Evolutionary conservation across 2,329 filamentous ascomycete species (phyloP).

Genomic region (Phyllosticta ampelicida): DNA sequence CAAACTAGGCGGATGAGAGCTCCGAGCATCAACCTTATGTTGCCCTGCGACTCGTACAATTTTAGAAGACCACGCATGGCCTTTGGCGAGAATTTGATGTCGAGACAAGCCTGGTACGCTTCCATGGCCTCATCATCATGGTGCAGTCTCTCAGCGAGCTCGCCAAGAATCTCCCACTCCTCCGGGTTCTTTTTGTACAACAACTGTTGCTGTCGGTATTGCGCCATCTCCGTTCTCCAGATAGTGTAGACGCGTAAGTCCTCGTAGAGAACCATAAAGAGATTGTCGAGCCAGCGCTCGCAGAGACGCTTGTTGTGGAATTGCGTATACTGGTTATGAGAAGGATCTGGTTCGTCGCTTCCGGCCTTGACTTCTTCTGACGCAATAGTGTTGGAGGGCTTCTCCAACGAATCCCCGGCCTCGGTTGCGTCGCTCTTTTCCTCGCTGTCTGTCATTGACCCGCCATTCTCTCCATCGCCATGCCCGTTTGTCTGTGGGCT

Average conservation of each 20-base stretch:
- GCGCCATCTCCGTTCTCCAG: constrained; percentile 96
- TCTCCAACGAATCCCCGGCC: constrained; percentile 49
- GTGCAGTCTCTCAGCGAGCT: constrained; percentile 83
- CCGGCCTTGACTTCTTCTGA: constrained; percentile 68
- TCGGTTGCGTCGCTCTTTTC: constrained; percentile 18
- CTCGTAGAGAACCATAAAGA: constrained; percentile 99
- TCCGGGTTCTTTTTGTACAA: constrained; percentile 95
- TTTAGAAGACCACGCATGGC: constrained; percentile 77
- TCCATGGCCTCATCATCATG: constrained; percentile 86
- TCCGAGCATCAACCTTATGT: constrained; percentile 69
- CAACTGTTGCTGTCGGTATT: constrained; percentile 85
- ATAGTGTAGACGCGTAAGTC: constrained; percentile 98
- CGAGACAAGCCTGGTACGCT: constrained; percentile 80
- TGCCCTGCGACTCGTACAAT: constrained; percentile 65
- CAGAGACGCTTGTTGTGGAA: constrained; percentile 96
- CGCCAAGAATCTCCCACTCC: constrained; percentile 96
- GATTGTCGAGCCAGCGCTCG: constrained; percentile 93
- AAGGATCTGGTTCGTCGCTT: constrained; percentile 52
- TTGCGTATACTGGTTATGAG: constrained; percentile 68
- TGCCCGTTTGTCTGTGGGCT: constrained; percentile 34
- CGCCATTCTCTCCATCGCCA: constrained; percentile 25
- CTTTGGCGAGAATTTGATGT: constrained; percentile 85
- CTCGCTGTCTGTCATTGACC: constrained; percentile 21
- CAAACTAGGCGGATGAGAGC: constrained; percentile 86
- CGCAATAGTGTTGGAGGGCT: constrained; percentile 67